Evolutionary conservation across 768 basidiomycete genomes (phyloP).

Genomic region (Suillus sp.): DNA sequence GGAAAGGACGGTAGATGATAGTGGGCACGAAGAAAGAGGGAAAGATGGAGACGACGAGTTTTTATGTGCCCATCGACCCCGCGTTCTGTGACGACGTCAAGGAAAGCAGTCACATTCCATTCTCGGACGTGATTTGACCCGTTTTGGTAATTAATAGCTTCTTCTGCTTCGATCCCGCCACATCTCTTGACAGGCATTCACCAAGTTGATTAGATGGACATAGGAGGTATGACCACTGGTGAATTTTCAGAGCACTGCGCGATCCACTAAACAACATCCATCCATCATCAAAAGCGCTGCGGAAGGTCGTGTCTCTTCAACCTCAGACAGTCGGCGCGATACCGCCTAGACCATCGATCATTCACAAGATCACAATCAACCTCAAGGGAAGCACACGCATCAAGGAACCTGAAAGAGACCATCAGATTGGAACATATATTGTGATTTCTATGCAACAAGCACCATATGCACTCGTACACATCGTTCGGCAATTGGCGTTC

Average conservation of each 20-base stretch:
- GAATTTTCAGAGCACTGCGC: not conserved
- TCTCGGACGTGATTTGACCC: constrained; percentile 34
- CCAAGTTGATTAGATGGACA: constrained; percentile 24
- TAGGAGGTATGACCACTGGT: not conserved
- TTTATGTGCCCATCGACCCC: constrained; percentile 38
- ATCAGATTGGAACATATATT: constrained; percentile 7
- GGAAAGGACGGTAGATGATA: constrained; percentile 39
- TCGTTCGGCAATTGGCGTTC: not conserved
- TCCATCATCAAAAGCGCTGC: not conserved
- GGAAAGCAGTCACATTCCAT: constrained; percentile 33
- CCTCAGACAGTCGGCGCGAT: not conserved
- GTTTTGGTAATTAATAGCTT: constrained; percentile 26
- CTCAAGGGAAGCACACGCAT: constrained; percentile 7
- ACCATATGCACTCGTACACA: constrained; percentile 1
- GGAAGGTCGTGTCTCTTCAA: too few species aligned
- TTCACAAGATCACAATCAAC: constrained; percentile 9
- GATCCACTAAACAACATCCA: not conserved
- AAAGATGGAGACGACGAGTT: constrained; percentile 21
- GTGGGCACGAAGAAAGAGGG: constrained; percentile 44
- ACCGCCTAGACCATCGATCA: not conserved
- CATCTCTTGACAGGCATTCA: constrained; percentile 31
- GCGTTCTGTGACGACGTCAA: constrained; percentile 35
- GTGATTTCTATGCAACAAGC: constrained; percentile 2
- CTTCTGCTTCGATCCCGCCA: constrained; percentile 29
- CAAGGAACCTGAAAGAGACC: constrained; percentile 5